Evolutionary conservation across 164 flowering plant species (phyloP).

Genomic region (Malania oleifera): DNA sequence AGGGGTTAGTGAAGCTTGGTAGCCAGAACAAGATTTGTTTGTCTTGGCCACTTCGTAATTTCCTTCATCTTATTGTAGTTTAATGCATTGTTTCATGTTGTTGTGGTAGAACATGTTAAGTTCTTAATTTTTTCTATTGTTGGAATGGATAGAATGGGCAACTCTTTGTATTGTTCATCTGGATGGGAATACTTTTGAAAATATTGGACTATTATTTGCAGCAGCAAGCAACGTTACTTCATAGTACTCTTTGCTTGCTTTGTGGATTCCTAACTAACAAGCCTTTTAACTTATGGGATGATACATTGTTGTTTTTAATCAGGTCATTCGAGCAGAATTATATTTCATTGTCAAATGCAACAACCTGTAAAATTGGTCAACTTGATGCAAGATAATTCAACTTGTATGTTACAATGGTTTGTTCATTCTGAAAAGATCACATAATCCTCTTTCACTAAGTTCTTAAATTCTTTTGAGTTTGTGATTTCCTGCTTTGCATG

Average conservation of each 20-base stretch:
- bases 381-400: background rate
- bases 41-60: conserved; percentile 46
- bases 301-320: conserved; percentile 2
- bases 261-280: background rate
- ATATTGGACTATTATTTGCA: background rate
- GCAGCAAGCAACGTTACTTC: too few species aligned
- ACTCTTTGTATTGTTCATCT: background rate
- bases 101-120: background rate
- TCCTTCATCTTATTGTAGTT: conserved; percentile 27
- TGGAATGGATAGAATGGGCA: conserved; percentile 1
- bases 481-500: background rate
- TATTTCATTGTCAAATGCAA: background rate
- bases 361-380: background rate
- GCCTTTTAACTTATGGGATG: background rate
- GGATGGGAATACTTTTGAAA: background rate
- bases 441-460: background rate
- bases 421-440: background rate
- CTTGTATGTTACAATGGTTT: background rate
- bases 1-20: conserved; percentile 64
- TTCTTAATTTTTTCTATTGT: background rate
- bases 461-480: too few species aligned
- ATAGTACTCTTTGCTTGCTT: background rate
- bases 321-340: background rate
- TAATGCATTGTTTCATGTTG: background rate
- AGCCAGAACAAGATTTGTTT: conserved; percentile 47